These are phyloP conservation scores for Oryza glaberrima DNA, from an alignment of 176 grass and related monocot genomes.

Conservation along the genomic window DNA sequence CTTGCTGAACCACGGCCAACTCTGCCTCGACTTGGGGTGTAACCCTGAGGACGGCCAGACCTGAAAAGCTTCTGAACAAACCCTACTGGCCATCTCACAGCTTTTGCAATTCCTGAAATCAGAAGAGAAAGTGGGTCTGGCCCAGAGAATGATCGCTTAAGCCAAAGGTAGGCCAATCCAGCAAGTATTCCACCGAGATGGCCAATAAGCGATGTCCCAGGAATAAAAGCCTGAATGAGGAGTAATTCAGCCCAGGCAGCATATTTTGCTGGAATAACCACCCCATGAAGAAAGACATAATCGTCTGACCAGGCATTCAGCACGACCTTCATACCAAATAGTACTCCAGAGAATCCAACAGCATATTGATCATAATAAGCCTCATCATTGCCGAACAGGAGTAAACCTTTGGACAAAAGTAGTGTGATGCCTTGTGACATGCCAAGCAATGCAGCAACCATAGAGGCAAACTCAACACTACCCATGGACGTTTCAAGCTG, in stretches of 20 bases:
- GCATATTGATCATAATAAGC: constrained; percentile 68
- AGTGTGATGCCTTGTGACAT: constrained; percentile 82
- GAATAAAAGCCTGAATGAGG: constrained; percentile 90
- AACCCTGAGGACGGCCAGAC: constrained; percentile 6
- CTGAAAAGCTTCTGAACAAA: constrained; percentile 49
- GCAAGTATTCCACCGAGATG: constrained; percentile 90
- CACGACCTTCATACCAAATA: constrained; percentile 93
- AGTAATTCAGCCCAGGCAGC: constrained; percentile 88
- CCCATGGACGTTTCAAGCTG: constrained; percentile 90
- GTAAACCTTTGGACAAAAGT: constrained; percentile 65
- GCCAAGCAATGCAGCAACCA: constrained; percentile 69
- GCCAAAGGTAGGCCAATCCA: constrained; percentile 71
- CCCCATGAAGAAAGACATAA: constrained; percentile 63
- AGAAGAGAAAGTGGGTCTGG: constrained; percentile 55
- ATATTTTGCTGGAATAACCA: constrained; percentile 79
- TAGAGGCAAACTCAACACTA: constrained; percentile 71
- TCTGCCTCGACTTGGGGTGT: constrained; percentile 48
- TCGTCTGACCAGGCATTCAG: constrained; percentile 68
- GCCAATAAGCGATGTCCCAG: constrained; percentile 72
- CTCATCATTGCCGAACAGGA: constrained; percentile 50
- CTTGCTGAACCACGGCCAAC: constrained; percentile 42
- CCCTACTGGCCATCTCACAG: constrained; percentile 78
- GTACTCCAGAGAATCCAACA: constrained; percentile 89
- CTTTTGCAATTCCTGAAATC: constrained; percentile 46
- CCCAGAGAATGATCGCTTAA: constrained; percentile 54